phyloP scores from a whole-genome alignment of 78 protist species.

The Dictyostelium capitatum region DNA sequence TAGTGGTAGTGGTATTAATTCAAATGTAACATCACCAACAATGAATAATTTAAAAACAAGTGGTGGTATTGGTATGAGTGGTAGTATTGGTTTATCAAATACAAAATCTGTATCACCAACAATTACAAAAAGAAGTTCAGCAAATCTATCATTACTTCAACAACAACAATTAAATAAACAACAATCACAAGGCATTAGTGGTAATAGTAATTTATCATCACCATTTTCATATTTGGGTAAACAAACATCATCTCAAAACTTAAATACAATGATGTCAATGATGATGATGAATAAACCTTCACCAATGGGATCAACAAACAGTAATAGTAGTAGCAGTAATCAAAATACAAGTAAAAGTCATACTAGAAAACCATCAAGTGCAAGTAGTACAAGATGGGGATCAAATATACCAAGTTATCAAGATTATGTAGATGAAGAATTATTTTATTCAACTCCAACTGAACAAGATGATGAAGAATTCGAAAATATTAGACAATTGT shows the following conservation, averaged over 20 bases:
- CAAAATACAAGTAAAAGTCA: slow-evolving; percentile 15
- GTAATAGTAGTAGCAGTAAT: too few relatives aligned
- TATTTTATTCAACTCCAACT: slow-evolving; percentile 70
- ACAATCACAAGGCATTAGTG: background rate
- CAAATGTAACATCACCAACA: background rate
- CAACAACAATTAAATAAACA: background rate
- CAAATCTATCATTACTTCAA: background rate
- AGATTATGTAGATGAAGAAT: slow-evolving; percentile 71
- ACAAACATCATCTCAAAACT: slow-evolving; percentile 1
- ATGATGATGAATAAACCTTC: background rate
- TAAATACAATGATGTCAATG: background rate
- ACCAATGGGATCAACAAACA: background rate
- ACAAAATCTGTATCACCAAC: background rate
- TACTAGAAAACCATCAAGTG: slow-evolving; percentile 22
- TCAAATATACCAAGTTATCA: slow-evolving; percentile 45
- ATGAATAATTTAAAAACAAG: background rate
- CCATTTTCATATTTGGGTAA: background rate
- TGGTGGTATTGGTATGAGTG: background rate
- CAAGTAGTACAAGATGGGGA: slow-evolving; percentile 35
- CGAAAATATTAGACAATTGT: slow-evolving; percentile 45
- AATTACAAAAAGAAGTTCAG: background rate
- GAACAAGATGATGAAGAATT: slow-evolving; percentile 70
- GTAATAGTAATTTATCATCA: background rate
- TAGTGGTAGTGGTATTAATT: slow-evolving; percentile 27
- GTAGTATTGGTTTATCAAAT: background rate